These are phyloP conservation scores for Rhodotorula mucilaginosa DNA, from an alignment of 1,284 basidiomycete species.

Conservation along the genomic window DNA sequence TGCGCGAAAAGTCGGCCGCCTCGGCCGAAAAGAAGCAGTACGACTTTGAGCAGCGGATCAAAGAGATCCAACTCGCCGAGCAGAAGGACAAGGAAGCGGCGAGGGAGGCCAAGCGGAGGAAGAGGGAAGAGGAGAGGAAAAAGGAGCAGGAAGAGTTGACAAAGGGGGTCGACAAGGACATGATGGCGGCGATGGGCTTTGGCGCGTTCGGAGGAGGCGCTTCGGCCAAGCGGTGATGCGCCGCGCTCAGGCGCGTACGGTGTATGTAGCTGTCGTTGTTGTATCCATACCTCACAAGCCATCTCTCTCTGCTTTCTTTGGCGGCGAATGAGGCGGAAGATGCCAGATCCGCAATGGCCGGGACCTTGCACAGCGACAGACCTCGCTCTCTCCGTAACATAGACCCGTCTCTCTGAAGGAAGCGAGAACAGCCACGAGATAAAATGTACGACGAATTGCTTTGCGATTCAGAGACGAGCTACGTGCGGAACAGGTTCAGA, in stretches of 20 bases:
- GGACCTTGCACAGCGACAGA: no score
- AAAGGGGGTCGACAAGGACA: conserved; percentile 54
- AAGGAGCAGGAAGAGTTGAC: conserved; percentile 49
- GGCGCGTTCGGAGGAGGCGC: conserved; percentile 67
- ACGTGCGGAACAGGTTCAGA: conserved; percentile 25
- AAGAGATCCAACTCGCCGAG: conserved; percentile 75
- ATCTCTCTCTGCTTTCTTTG: no score
- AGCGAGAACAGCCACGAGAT: no score
- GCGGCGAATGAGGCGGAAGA: no score
- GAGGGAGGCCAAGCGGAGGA: conserved; percentile 70
- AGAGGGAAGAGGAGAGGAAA: conserved; percentile 65
- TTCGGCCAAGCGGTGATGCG: conserved; percentile 59
- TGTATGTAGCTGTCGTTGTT: not conserved
- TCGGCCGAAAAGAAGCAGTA: conserved; percentile 77
- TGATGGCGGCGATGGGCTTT: conserved; percentile 88
- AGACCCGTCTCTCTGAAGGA: no score
- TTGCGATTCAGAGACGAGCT: no score
- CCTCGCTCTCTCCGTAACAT: no score
- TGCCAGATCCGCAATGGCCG: no score
- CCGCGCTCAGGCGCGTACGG: no score
- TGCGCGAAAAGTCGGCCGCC: conserved; percentile 81
- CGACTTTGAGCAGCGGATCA: conserved; percentile 86
- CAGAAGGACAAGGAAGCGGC: conserved; percentile 58
- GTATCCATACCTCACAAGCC: not conserved
- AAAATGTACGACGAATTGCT: no score